Conservation (phyloP, 2,329 filamentous ascomycete species). For the Aschersonia sp. region DNA sequence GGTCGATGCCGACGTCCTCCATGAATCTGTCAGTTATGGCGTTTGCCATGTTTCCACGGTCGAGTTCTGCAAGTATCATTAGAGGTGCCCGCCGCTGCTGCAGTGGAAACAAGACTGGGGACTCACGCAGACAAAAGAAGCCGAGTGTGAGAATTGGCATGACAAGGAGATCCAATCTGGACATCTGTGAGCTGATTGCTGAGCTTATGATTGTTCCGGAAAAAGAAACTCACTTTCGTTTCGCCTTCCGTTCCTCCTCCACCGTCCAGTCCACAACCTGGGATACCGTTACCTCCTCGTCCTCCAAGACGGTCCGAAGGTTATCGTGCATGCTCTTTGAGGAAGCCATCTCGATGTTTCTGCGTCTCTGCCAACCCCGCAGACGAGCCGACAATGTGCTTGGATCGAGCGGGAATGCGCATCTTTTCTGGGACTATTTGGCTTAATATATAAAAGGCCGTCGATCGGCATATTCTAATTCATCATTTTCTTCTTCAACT, state of each 20-base stretch:
- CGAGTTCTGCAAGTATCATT: slow-evolving; percentile 15
- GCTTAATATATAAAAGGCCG: no score
- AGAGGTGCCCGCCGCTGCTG: not conserved
- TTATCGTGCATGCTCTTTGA: not conserved
- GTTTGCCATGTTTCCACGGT: slow-evolving; percentile 28
- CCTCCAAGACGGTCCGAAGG: not conserved
- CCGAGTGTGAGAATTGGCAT: slow-evolving; percentile 26
- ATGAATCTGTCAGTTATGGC: slow-evolving; percentile 34
- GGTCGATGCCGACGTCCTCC: slow-evolving; percentile 30
- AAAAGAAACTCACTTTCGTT: slow-evolving; percentile 18
- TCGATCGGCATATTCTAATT: no score
- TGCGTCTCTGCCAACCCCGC: no score
- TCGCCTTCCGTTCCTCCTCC: slow-evolving; percentile 21
- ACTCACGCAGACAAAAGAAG: slow-evolving; percentile 26
- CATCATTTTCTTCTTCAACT: no score
- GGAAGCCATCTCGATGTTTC: not conserved
- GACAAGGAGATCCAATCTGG: slow-evolving; percentile 23
- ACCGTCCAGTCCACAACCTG: slow-evolving; percentile 15
- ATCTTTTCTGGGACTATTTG: no score
- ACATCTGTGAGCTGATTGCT: not conserved
- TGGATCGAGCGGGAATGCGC: no score
- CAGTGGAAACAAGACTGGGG: not conserved
- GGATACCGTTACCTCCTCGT: not conserved
- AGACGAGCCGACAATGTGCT: no score
- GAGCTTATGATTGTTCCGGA: not conserved